phyloP scores from a whole-genome alignment of 306 rosid species.

The Abrus precatorius region DNA sequence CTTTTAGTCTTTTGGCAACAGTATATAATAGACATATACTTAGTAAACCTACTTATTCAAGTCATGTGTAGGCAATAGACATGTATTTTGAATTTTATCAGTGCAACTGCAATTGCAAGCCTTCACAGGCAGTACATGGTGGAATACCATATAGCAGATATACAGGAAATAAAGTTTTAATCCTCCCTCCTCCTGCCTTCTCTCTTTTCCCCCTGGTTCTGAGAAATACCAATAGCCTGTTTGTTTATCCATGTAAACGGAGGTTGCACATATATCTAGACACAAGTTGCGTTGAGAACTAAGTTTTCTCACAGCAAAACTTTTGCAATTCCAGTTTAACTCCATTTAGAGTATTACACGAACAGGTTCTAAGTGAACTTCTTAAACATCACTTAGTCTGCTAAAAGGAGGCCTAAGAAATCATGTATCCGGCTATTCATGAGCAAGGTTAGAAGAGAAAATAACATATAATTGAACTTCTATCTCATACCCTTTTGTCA shows the following conservation, averaged over 20 bases:
- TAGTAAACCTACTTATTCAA: not conserved
- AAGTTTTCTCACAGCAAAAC: too few species aligned
- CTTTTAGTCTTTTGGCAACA: conserved; percentile 2
- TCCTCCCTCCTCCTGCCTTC: not conserved
- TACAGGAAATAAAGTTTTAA: not conserved
- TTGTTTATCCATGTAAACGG: too few species aligned
- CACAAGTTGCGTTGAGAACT: too few species aligned
- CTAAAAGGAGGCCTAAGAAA: not conserved
- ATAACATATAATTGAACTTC: conserved; percentile 1
- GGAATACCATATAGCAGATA: conserved; percentile 1
- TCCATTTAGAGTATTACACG: too few species aligned
- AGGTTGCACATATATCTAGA: too few species aligned
- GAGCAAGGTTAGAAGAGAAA: not conserved
- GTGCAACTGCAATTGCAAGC: not conserved
- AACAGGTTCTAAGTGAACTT: not conserved
- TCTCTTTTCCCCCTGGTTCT: not conserved
- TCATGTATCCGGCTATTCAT: not conserved
- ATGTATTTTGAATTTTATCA: conserved; percentile 20
- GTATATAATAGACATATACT: not conserved
- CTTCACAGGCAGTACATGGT: not conserved
- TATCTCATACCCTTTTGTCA: not conserved
- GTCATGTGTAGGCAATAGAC: not conserved
- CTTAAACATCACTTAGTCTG: not conserved
- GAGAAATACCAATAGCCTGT: not conserved
- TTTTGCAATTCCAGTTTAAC: too few species aligned